Evolutionary conservation across 768 basidiomycete genomes (phyloP).

Genomic region (Boletus edulis): DNA sequence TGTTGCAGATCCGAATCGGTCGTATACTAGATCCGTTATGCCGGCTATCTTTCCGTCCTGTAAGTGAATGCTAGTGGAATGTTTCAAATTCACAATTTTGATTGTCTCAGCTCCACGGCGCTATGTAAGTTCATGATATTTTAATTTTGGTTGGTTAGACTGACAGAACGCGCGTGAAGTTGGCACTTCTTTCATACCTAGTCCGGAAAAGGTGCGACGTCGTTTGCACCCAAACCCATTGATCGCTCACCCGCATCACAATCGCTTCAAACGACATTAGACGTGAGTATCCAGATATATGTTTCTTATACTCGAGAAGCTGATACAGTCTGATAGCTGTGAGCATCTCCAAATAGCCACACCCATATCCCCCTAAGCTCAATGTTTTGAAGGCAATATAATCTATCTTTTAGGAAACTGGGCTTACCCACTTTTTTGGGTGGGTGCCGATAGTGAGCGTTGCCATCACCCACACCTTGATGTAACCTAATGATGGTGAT

Average conservation of each 20-base stretch:
- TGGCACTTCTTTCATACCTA: neutral
- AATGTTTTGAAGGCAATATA: neutral
- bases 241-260: neutral
- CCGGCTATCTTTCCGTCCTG: neutral
- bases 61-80: neutral
- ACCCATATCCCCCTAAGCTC: neutral
- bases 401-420: neutral
- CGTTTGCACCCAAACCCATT: neutral
- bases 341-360: neutral
- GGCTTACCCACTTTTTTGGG: neutral
- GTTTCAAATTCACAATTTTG: neutral
- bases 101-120: neutral
- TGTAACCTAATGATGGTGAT: neutral
- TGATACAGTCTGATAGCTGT: neutral
- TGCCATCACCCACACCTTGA: too few relatives aligned
- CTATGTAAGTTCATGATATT: neutral
- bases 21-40: neutral
- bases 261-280: neutral
- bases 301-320: neutral
- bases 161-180: neutral
- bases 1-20: neutral
- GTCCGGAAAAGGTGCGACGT: neutral
- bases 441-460: neutral
- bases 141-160: neutral
- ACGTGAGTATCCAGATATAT: neutral